Percentiles rank a stretch among this genome's conserved stretches.
These are phyloP conservation scores for Acanthamoeba rhysodes DNA, from an alignment of 208 protist genomes.

Conservation along the genomic window DNA sequence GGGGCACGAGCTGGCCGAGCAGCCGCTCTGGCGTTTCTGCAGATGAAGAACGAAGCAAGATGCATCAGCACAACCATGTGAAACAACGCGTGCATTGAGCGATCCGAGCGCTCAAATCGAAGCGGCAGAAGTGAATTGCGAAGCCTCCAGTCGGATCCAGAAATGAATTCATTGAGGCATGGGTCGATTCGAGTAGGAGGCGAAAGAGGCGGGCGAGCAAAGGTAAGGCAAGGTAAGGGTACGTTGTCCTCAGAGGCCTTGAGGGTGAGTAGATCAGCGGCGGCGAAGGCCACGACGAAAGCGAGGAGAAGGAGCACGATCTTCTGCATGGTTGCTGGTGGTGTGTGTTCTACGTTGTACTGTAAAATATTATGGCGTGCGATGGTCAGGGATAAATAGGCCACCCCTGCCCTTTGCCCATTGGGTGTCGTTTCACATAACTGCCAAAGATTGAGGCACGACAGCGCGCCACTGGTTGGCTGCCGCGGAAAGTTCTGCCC, in stretches of 20 bases:
- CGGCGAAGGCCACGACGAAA: slow-evolving; percentile 5
- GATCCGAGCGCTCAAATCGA: not conserved
- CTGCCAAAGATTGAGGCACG: not conserved
- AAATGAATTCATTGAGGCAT: not conserved
- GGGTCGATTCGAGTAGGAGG: no score
- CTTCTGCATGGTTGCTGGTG: slow-evolving; percentile 1
- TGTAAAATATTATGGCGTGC: not conserved
- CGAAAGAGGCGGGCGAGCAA: no score
- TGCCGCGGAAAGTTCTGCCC: no score
- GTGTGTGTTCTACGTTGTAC: not conserved
- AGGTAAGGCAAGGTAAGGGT: not conserved
- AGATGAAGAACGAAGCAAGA: not conserved
- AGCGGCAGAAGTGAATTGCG: not conserved
- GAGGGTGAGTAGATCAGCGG: slow-evolving; percentile 4
- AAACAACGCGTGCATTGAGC: not conserved
- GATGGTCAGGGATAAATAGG: not conserved
- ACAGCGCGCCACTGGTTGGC: no score
- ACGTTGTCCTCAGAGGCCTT: not conserved
- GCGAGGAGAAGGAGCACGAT: not conserved
- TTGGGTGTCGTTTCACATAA: not conserved
- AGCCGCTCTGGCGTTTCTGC: slow-evolving; percentile 54
- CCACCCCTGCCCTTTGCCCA: not conserved
- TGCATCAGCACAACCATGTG: not conserved
- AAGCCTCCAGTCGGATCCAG: not conserved
- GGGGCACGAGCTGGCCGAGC: not conserved